Evolutionary conservation across 306 rosid genomes (phyloP).

Genomic region (Sicyos baderoa): DNA sequence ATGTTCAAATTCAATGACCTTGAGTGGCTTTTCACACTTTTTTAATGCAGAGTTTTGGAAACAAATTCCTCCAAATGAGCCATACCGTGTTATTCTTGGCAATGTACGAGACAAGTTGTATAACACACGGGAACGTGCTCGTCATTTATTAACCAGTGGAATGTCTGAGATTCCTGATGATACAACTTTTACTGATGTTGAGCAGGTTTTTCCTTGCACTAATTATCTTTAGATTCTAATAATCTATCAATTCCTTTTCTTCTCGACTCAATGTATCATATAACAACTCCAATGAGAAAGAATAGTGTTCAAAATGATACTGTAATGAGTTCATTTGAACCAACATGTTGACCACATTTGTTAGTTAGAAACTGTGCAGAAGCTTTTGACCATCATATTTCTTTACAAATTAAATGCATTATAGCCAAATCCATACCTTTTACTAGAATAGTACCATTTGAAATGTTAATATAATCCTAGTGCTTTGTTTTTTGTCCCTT

Average conservation of each 20-base stretch:
- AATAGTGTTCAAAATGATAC: not conserved
- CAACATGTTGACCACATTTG: not conserved
- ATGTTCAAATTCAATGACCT: constrained; percentile 7
- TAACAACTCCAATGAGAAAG: not conserved
- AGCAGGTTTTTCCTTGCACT: constrained; percentile 51
- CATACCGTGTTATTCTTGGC: constrained; percentile 96
- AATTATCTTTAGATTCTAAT: not conserved
- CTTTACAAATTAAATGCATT: constrained; percentile 1
- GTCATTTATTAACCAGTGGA: constrained; percentile 75
- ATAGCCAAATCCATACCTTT: not conserved
- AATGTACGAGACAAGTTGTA: constrained; percentile 90
- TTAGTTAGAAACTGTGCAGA: not conserved
- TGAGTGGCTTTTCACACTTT: constrained; percentile 5
- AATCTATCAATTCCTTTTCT: not conserved
- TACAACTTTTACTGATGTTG: constrained; percentile 77
- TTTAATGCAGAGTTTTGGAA: constrained; percentile 88
- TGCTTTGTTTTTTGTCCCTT: constrained; percentile 21
- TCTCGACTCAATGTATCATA: not conserved
- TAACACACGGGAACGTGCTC: constrained; percentile 87
- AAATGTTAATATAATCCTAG: not conserved
- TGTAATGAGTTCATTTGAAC: not conserved
- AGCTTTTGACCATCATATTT: constrained; percentile 7
- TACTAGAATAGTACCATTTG: not conserved
- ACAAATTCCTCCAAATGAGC: constrained; percentile 93
- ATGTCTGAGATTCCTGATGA: constrained; percentile 76